Conservation (phyloP, 2,329 filamentous ascomycete species). For the Fusarium keratoplasticum region DNA sequence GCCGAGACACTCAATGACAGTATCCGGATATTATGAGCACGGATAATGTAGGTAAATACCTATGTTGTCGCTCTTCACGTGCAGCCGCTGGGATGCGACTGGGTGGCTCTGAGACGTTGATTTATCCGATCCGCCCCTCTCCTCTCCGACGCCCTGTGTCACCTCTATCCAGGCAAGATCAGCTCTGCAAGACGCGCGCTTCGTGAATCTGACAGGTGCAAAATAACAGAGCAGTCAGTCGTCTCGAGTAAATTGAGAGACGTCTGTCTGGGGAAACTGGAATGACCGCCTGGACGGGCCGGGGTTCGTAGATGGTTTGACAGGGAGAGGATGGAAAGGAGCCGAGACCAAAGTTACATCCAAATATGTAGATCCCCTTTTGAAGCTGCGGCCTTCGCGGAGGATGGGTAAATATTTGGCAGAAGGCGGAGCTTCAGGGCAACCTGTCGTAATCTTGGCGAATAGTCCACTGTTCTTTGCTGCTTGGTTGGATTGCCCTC, state of each 20-base stretch:
- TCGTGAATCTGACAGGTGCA: conserved; percentile 17
- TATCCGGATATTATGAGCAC: neutral
- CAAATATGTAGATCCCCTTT: conserved; percentile 18
- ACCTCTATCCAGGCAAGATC: neutral
- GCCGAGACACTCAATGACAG: neutral
- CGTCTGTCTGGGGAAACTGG: conserved; percentile 31
- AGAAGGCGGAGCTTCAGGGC: neutral
- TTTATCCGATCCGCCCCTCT: neutral
- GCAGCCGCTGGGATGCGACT: conserved; percentile 2
- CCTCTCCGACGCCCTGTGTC: neutral
- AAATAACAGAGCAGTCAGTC: neutral
- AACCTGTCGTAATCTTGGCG: neutral
- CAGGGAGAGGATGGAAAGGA: neutral
- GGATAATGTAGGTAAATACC: neutral
- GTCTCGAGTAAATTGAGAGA: conserved; percentile 6
- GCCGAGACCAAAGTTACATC: conserved; percentile 11
- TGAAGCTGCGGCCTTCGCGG: conserved; percentile 6
- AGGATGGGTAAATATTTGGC: conserved; percentile 6
- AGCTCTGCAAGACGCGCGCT: conserved; percentile 3
- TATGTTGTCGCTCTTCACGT: neutral
- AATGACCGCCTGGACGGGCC: conserved; percentile 5
- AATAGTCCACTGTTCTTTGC: neutral
- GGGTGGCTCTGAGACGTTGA: neutral
- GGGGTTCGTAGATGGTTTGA: neutral
- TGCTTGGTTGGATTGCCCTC: neutral